phyloP scores from a whole-genome alignment of 805 yeast genomes.

The Saturnispora halmiae region DNA sequence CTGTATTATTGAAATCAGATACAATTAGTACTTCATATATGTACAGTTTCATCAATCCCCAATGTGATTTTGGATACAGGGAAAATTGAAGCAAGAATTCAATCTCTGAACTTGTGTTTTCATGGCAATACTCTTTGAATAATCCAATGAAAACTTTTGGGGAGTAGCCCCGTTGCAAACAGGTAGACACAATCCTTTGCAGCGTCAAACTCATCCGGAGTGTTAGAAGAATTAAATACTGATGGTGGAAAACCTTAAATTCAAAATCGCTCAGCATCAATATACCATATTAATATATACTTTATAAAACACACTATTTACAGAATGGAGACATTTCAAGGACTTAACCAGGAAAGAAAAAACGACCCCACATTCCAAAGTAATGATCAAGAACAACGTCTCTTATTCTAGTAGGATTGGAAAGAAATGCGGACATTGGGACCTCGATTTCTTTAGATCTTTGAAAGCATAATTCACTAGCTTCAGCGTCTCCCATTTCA shows the following conservation, averaged over 20 bases:
- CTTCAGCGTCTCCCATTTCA: conserved; percentile 24
- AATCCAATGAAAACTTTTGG: conserved; percentile 23
- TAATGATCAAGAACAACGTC: conserved; percentile 28
- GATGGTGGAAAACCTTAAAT: too few relatives aligned
- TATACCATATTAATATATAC: too few relatives aligned
- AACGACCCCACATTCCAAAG: conserved; percentile 30
- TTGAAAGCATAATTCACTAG: conserved; percentile 19
- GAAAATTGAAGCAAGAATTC: conserved; percentile 16
- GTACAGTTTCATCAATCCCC: conserved; percentile 17
- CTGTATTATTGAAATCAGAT: conserved; percentile 20
- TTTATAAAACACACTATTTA: too few relatives aligned
- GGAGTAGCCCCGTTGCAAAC: conserved; percentile 19
- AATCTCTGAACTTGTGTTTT: conserved; percentile 7
- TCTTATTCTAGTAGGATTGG: conserved; percentile 20
- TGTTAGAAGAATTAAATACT: too few relatives aligned
- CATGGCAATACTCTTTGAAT: conserved; percentile 23
- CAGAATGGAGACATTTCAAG: too few relatives aligned
- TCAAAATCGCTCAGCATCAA: not conserved
- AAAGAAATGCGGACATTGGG: conserved; percentile 25
- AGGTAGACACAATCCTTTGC: conserved; percentile 17
- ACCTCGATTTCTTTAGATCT: conserved; percentile 24
- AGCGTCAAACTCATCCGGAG: conserved; percentile 9
- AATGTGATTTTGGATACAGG: conserved; percentile 13
- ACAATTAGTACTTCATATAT: conserved; percentile 23
- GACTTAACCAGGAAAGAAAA: conserved; percentile 27